Conservation (phyloP, 305 asterid genomes). For the Solanum aculeatissimum region DNA sequence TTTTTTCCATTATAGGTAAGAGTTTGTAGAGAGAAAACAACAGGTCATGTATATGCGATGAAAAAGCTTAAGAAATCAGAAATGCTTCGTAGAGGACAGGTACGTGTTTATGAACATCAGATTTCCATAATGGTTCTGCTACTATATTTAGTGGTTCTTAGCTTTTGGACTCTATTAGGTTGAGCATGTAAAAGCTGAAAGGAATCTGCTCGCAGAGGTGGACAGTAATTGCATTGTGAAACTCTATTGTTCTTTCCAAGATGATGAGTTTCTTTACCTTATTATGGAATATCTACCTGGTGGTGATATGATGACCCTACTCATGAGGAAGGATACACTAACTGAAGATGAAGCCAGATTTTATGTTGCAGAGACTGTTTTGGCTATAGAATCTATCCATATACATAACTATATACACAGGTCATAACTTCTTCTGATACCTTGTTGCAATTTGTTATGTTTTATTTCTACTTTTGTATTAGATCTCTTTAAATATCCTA, state of each 20-base stretch:
- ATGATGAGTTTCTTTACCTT: slow-evolving; percentile 84
- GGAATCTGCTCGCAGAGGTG: slow-evolving; percentile 93
- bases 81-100: slow-evolving; percentile 99
- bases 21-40: slow-evolving; percentile 84
- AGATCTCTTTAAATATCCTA: slow-evolving; percentile 12
- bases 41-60: slow-evolving; percentile 90
- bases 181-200: slow-evolving; percentile 95
- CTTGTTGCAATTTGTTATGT: slow-evolving; percentile 5
- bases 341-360: slow-evolving; percentile 84
- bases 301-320: slow-evolving; percentile 98
- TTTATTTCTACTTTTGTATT: not conserved
- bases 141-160: slow-evolving; percentile 21
- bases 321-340: slow-evolving; percentile 86
- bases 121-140: slow-evolving; percentile 13
- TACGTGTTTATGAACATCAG: slow-evolving; percentile 22
- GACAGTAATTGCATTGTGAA: slow-evolving; percentile 94
- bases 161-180: slow-evolving; percentile 39
- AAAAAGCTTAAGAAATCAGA: slow-evolving; percentile 95
- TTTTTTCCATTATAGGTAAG: slow-evolving; percentile 50
- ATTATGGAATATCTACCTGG: slow-evolving; percentile 97
- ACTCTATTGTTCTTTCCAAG: slow-evolving; percentile 87
- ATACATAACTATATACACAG: slow-evolving; percentile 83
- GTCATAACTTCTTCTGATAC: slow-evolving; percentile 24
- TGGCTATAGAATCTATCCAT: slow-evolving; percentile 96
- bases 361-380: slow-evolving; percentile 83